Percentiles rank a stretch among this genome's conserved stretches.
phyloP scores from a whole-genome alignment of 371 early-diverging fungal genomes.

The Zopfochytrium polystomum region DNA sequence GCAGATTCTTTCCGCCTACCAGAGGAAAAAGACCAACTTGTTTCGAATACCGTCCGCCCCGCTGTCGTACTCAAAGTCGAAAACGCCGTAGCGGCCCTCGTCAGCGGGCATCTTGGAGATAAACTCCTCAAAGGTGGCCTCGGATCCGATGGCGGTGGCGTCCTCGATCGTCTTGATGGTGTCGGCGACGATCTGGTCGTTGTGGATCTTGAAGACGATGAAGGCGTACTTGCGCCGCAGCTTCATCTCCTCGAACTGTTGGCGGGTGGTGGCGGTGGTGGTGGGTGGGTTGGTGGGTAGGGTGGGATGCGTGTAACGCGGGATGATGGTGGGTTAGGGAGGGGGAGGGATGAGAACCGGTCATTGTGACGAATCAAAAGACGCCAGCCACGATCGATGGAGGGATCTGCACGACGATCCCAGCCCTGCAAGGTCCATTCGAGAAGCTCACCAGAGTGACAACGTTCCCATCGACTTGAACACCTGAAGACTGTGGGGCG shows the following conservation, averaged over 20 bases:
- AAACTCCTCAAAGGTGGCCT: constrained; percentile 64
- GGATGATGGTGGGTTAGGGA: too few relatives aligned
- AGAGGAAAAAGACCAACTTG: constrained; percentile 70
- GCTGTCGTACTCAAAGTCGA: constrained; percentile 74
- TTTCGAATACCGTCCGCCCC: constrained; percentile 65
- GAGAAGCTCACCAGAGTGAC: too few relatives aligned
- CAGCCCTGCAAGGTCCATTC: too few relatives aligned
- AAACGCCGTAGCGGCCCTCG: constrained; percentile 78
- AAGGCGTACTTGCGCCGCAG: constrained; percentile 59
- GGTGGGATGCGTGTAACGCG: too few relatives aligned
- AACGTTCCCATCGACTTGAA: too few relatives aligned
- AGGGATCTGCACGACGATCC: too few relatives aligned
- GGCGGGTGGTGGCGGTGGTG: not conserved
- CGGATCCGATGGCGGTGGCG: constrained; percentile 45
- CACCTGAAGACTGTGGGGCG: too few relatives aligned
- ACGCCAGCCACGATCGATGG: not conserved
- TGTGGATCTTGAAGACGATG: constrained; percentile 74
- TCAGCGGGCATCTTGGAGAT: constrained; percentile 59
- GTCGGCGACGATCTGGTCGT: constrained; percentile 64
- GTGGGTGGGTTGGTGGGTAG: too few relatives aligned
- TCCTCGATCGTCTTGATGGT: constrained; percentile 50
- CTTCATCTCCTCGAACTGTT: constrained; percentile 35
- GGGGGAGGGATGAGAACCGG: too few relatives aligned
- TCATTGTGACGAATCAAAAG: not conserved
- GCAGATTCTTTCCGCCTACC: constrained; percentile 41